Evolutionary conservation across 129 eudicot genomes (phyloP), one percentile per base, ranked within the genome.

Genomic region (Erigeron canadensis): DNA sequence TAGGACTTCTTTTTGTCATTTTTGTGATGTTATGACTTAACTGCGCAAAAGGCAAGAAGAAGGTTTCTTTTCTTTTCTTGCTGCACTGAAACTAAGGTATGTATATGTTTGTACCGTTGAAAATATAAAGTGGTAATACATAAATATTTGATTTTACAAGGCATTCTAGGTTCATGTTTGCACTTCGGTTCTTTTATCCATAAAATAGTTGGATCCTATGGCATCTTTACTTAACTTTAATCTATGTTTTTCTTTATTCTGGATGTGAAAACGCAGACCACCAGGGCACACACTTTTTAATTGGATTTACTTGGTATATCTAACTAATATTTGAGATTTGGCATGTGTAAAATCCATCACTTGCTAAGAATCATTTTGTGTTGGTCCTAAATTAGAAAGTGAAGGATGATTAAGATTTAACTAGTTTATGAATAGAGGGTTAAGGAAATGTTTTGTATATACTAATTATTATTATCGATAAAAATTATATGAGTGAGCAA

Each of bases 51-150:
- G 58, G 22, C 17, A 5, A 74, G 71, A 73, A 63, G 50, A 40
- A 16, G 34, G 63, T 18, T 46, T 48, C 2, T 7, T 8, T 60
- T 58, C 37, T 23, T 72, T 23, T 72, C 34, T 60, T 72, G 67
- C 56, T 21, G 57, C 58, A 43, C 9, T 9, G 50, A 62, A 11
- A 34, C 74, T 28, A 44, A 75, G 80, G 80, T 75, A 75, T 75
- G 68, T 66, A 47, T 18, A 21, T 45, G 46, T 58, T 34, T 75
- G 54, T 61, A 64, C 41, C 50, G 15, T 48, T 21, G 19, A 73
- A 73, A 34, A 47, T n/a, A n/a, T n/a, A 46, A 45, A 23, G 22
- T 16, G 16, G 37, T 50, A 45, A 57, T 45, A 23, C 39, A 41
- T 4, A 7, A 28, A 60, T 60, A 9, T 61, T 61, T 46, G 12